A percentile compares a stretch with the other conserved stretches of the same genome.
These are phyloP conservation scores for Solanum ossicruentum DNA, from an alignment of 257 asterid genomes.

Conservation along the genomic window DNA sequence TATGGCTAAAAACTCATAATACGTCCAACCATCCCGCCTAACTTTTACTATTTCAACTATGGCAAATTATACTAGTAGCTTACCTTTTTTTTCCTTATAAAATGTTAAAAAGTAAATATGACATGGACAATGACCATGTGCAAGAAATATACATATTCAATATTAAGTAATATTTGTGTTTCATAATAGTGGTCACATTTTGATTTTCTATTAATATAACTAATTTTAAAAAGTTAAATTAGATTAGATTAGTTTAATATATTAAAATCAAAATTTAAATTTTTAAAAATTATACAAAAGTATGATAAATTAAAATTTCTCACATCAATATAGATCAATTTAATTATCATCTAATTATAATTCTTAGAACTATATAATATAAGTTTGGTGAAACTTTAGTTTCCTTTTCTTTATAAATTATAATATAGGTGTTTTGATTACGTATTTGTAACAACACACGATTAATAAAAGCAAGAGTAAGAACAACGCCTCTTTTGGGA, in stretches of 20 bases:
- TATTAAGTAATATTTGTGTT: neutral
- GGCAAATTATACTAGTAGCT: neutral
- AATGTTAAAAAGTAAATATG: neutral
- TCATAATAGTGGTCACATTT: too few species aligned
- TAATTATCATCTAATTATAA: too few species aligned
- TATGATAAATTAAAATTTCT: too few species aligned
- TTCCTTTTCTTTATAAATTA: neutral
- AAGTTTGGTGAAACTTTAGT: neutral
- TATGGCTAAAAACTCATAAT: too few species aligned
- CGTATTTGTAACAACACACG: neutral
- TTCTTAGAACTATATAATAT: neutral
- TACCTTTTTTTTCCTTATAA: neutral
- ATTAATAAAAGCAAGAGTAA: neutral
- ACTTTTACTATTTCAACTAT: neutral
- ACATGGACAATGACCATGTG: neutral
- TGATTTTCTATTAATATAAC: too few species aligned
- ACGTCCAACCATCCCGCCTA: too few species aligned
- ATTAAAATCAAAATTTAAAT: too few species aligned
- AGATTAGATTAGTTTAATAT: too few species aligned
- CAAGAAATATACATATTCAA: neutral
- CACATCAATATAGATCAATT: too few species aligned
- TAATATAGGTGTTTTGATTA: neutral
- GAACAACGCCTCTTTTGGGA: neutral
- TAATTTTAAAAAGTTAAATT: too few species aligned
- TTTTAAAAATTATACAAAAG: too few species aligned